Evolutionary conservation across 495 filamentous ascomycete genomes (phyloP).

Genomic region (Sporormia fimetaria): DNA sequence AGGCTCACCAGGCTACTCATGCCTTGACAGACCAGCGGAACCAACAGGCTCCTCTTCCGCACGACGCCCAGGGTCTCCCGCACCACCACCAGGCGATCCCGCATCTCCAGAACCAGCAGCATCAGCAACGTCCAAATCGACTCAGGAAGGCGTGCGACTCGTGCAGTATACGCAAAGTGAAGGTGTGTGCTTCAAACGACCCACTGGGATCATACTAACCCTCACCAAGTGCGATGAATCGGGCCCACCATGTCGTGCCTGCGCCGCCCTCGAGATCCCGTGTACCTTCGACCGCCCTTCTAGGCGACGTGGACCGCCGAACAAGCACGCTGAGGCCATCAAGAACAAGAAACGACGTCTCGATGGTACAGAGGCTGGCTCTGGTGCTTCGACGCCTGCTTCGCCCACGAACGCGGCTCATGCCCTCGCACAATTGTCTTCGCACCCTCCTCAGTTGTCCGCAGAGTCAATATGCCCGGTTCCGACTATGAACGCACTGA

Average conservation of each 20-base stretch:
- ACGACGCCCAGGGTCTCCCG: too few relatives aligned
- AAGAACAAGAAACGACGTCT: constrained; percentile 53
- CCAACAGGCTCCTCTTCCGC: too few relatives aligned
- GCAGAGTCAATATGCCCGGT: constrained; percentile 68
- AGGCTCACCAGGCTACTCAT: constrained; percentile 24
- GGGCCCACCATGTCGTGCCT: constrained; percentile 70
- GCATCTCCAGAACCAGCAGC: constrained; percentile 5
- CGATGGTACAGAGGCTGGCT: constrained; percentile 32
- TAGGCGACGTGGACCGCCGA: constrained; percentile 72
- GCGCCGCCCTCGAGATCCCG: constrained; percentile 63
- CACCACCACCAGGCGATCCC: constrained; percentile 1
- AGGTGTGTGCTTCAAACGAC: constrained; percentile 13
- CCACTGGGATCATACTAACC: background rate
- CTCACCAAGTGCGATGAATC: constrained; percentile 61
- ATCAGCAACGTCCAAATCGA: constrained; percentile 23
- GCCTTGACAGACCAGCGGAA: constrained; percentile 15
- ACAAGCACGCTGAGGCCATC: constrained; percentile 71
- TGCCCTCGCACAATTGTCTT: constrained; percentile 34
- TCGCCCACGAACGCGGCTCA: constrained; percentile 41
- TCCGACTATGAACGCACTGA: constrained; percentile 50
- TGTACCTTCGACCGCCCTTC: constrained; percentile 74
- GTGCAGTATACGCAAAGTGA: constrained; percentile 29
- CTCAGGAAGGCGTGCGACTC: constrained; percentile 28
- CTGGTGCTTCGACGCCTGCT: constrained; percentile 32
- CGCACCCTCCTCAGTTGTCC: constrained; percentile 36